Conservation (phyloP, 768 basidiomycete species). For the Russula emetica region DNA sequence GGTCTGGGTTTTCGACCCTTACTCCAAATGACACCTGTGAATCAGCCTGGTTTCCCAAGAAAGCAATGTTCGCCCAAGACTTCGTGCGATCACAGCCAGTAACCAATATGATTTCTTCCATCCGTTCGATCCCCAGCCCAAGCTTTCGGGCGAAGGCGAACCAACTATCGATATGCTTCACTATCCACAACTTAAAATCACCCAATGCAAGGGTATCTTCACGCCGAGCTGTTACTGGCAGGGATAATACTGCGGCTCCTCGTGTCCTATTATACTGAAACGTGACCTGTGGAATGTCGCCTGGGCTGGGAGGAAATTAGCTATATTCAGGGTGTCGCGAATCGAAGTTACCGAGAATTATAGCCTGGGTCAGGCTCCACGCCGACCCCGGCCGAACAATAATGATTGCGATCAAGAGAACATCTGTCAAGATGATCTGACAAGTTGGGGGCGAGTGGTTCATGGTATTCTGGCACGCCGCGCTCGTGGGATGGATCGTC, state of each 20-base stretch:
- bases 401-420: not conserved
- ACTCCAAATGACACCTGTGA: not conserved
- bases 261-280: not conserved
- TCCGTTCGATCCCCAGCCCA: not conserved
- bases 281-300: not conserved
- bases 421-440: not conserved
- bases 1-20: not conserved
- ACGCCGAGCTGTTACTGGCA: not conserved
- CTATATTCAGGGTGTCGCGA: not conserved
- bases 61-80: constrained; percentile 1
- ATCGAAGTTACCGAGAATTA: not conserved
- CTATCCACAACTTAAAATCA: constrained; percentile 1
- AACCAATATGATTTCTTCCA: constrained; percentile 6
- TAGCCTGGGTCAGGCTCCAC: not conserved
- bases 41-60: not conserved
- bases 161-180: not conserved
- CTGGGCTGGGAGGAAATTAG: not conserved
- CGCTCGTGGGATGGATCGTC: not conserved
- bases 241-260: constrained; percentile 3
- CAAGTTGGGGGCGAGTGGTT: not conserved
- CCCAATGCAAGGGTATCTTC: not conserved
- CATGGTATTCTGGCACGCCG: constrained; percentile 1
- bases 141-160: not conserved
- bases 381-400: not conserved
- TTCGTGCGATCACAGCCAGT: constrained; percentile 1